A percentile compares a stretch with the other conserved stretches of the same genome.
Conservation (phyloP, 169 alveolate species). For the Amoebophrya sp. region DNA sequence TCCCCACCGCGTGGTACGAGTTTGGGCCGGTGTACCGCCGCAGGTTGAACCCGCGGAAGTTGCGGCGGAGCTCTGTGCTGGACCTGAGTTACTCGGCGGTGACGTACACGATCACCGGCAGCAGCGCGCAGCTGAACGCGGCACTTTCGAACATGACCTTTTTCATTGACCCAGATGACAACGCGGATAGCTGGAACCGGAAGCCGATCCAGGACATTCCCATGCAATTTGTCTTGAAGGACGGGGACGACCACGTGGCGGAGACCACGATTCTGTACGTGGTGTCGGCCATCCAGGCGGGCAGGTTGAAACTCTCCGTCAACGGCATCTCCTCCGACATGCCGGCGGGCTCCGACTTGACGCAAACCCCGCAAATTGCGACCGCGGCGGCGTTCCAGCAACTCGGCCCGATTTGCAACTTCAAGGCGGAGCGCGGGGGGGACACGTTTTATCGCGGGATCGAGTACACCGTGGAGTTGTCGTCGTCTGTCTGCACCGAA, state of each 20-base stretch:
- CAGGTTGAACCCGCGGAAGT: not conserved
- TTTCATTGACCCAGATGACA: not conserved
- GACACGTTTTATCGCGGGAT: not conserved
- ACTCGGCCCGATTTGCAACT: not conserved
- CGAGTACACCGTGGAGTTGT: constrained; percentile 3
- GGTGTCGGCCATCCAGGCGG: not conserved
- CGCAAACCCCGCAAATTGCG: not conserved
- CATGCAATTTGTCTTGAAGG: not conserved
- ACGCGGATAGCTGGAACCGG: not conserved
- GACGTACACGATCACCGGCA: not conserved
- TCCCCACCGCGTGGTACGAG: constrained; percentile 21
- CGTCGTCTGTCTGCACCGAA: not conserved
- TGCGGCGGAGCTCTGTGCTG: not conserved
- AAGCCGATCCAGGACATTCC: constrained; percentile 1
- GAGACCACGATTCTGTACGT: constrained; percentile 12
- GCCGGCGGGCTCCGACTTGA: not conserved
- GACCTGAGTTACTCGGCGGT: not conserved
- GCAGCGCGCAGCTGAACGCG: not conserved
- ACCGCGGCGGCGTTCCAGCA: not conserved
- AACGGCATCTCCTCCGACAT: not conserved
- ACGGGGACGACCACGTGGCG: constrained; percentile 19
- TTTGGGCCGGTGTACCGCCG: constrained; percentile 18
- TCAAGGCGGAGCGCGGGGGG: not conserved
- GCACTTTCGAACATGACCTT: not conserved
- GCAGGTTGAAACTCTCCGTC: not conserved